Evolutionary conservation across 129 eudicot genomes (phyloP), one percentile per base, ranked within the genome.

Genomic region (Tanacetum coccineum): DNA sequence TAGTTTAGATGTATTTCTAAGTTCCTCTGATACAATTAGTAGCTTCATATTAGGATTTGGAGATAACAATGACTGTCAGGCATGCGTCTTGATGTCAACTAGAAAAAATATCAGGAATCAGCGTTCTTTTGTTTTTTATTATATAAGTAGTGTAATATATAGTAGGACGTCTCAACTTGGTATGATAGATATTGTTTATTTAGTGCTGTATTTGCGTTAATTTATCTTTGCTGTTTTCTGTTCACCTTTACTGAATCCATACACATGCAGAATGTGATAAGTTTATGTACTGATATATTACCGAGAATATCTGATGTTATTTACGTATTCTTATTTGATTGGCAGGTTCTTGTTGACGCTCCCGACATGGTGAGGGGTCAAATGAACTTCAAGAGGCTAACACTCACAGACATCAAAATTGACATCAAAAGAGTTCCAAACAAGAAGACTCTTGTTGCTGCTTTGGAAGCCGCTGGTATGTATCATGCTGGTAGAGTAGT

Each of bases 331-430:
- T 4, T 39, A 20, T 47, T 15, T 0, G 5, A 42, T 18, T 49
- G 6, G 13, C 77, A 87, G 94, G 94, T 89, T 73, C 89, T 87
- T 64, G 94, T 87, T 49, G 94, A 87, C 73, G 30, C 86, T 61
- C 94, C 94, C 6, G 89, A 87, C 28, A 87, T 81, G 86, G 94
- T 83, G 63, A 60, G 94, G 71, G 73, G 80, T 11, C 94, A 87
- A 69, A 78, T 87, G 77, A 87, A 87, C 78, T 87, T 87, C 49
- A 87, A 83, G 84, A 78, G 94, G 79, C 87, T 87, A 57, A 68
- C 88, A 26, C 84, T 87, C 19, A 87, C 94, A 17, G 94, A 87
- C 74, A 81, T 87, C 70, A 87, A 73, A 62, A 79, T 87, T 8
- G 89, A 87, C 64, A 87, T 87, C 69, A 83, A 83, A 51, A 81